These are phyloP conservation scores for Solanum piurae DNA, from an alignment of 257 asterid genomes.

Conservation along the genomic window DNA sequence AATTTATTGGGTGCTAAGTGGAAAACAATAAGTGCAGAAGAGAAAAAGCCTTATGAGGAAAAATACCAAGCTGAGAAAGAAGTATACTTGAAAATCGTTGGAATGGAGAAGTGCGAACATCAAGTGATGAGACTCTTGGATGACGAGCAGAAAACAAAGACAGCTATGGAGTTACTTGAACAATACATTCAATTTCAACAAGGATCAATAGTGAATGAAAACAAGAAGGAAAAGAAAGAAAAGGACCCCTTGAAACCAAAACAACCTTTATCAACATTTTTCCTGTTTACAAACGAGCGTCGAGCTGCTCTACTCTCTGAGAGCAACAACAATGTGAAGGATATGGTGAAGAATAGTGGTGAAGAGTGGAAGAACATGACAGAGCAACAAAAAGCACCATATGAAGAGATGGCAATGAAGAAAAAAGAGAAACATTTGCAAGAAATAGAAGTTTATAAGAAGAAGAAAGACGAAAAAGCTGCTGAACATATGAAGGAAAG, in stretches of 20 bases:
- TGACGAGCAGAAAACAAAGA: no score
- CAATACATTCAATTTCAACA: no score
- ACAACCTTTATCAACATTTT: slow-evolving; percentile 73
- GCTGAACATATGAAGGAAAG: slow-evolving; percentile 40
- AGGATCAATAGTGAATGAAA: no score
- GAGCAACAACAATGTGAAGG: slow-evolving; percentile 49
- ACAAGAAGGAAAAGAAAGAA: background rate
- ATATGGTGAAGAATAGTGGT: slow-evolving; percentile 61
- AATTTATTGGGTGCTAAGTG: slow-evolving; percentile 58
- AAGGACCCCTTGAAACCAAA: slow-evolving; percentile 81
- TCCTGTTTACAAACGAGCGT: slow-evolving; percentile 60
- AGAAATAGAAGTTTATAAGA: slow-evolving; percentile 70
- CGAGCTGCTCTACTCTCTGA: slow-evolving; percentile 45
- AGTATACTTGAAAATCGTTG: slow-evolving; percentile 53
- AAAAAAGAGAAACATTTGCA: slow-evolving; percentile 46
- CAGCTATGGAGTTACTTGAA: no score
- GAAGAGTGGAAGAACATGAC: slow-evolving; percentile 91
- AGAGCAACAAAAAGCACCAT: slow-evolving; percentile 48
- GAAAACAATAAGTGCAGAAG: slow-evolving; percentile 64
- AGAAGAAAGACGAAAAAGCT: slow-evolving; percentile 65
- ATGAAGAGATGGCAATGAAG: slow-evolving; percentile 54
- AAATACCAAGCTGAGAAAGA: slow-evolving; percentile 67
- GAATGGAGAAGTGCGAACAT: slow-evolving; percentile 65
- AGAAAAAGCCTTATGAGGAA: slow-evolving; percentile 86
- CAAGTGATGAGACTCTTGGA: slow-evolving; percentile 67